Evolutionary conservation across 2,329 filamentous ascomycete species (phyloP).

Genomic region (Aspergillus versicolor): DNA sequence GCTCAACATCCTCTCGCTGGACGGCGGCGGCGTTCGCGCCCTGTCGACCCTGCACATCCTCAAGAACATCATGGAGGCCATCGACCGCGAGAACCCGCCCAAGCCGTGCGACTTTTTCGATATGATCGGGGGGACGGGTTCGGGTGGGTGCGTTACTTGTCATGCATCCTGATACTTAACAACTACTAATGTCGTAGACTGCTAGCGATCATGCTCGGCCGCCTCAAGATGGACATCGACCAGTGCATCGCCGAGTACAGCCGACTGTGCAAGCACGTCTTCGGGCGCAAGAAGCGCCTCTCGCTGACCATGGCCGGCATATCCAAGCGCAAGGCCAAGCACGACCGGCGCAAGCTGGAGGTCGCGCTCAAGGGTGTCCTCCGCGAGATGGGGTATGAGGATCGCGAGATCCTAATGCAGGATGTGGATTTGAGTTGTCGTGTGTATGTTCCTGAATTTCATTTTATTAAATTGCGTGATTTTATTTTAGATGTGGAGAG

Average conservation of each 20-base stretch:
- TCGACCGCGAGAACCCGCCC: constrained; percentile 26
- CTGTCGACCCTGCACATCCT: constrained; percentile 41
- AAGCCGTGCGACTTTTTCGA: constrained; percentile 41
- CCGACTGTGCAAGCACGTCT: constrained; percentile 37
- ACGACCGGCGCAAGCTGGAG: constrained; percentile 35
- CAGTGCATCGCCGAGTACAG: constrained; percentile 47
- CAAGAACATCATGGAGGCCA: constrained; percentile 32
- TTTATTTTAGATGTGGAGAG: no score
- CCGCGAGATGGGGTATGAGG: constrained; percentile 19
- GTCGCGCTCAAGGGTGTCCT: constrained; percentile 26
- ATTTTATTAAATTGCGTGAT: no score
- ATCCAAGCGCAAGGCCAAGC: constrained; percentile 21
- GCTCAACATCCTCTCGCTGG: constrained; percentile 27
- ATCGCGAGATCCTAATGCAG: constrained; percentile 25
- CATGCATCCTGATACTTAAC: not conserved
- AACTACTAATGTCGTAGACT: constrained; percentile 20
- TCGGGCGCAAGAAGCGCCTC: constrained; percentile 28
- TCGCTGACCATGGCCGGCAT: constrained; percentile 13
- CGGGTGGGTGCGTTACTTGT: constrained; percentile 31
- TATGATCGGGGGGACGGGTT: constrained; percentile 42
- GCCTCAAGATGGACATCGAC: constrained; percentile 45
- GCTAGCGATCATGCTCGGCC: constrained; percentile 50
- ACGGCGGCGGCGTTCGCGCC: constrained; percentile 44
- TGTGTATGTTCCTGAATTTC: constrained; percentile 17
- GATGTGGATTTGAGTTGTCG: constrained; percentile 27